Conservation (phyloP, 768 basidiomycete genomes). For the Naganishia vaughanmartiniae region DNA sequence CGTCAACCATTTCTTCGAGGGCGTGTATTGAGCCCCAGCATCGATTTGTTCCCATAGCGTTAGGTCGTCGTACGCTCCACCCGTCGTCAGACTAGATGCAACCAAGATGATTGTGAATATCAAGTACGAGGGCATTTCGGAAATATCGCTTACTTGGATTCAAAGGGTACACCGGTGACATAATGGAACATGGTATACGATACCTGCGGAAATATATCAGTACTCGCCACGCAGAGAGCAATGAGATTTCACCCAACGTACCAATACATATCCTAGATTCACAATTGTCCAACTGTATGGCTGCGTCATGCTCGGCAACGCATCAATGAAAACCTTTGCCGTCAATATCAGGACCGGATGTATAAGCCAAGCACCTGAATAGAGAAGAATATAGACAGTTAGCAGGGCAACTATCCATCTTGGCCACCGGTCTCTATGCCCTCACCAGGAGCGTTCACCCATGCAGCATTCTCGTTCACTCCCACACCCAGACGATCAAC, state of each 20-base stretch:
- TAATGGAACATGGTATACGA: slow-evolving; percentile 98
- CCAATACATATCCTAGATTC: slow-evolving; percentile 83
- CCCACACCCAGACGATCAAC: slow-evolving; percentile 50
- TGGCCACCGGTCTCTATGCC: background rate
- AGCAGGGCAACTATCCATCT: background rate
- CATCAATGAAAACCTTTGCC: slow-evolving; percentile 90
- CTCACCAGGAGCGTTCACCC: slow-evolving; percentile 53
- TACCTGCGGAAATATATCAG: slow-evolving; percentile 57
- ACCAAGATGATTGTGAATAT: slow-evolving; percentile 53
- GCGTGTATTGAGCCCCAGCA: slow-evolving; percentile 96
- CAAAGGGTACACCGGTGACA: slow-evolving; percentile 95
- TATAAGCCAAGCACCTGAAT: slow-evolving; percentile 91
- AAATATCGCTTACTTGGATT: slow-evolving; percentile 53
- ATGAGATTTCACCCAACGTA: slow-evolving; percentile 54
- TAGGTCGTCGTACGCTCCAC: slow-evolving; percentile 93
- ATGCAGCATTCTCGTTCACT: slow-evolving; percentile 52
- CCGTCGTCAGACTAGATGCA: slow-evolving; percentile 50
- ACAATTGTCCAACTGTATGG: slow-evolving; percentile 93
- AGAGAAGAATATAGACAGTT: slow-evolving; percentile 2
- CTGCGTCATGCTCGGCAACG: slow-evolving; percentile 88
- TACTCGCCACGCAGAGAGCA: background rate
- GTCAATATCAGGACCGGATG: slow-evolving; percentile 86
- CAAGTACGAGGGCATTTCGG: background rate
- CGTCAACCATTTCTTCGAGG: slow-evolving; percentile 94
- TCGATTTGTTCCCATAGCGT: slow-evolving; percentile 99